Conservation (phyloP, 2,329 filamentous ascomycete species). For the Fusarium pseudocircinatum region DNA sequence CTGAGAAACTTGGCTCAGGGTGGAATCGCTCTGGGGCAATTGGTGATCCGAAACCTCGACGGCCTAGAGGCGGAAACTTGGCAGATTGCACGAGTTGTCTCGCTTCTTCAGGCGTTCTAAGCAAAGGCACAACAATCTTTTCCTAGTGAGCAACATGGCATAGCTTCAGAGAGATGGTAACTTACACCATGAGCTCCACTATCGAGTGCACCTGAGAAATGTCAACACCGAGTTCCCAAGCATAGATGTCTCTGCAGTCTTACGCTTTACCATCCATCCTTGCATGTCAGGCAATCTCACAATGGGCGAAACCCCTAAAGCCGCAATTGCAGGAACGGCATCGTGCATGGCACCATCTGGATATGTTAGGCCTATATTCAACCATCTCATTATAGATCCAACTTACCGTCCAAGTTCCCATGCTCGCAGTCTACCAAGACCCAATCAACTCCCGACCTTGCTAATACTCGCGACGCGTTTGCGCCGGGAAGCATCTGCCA, state of each 20-base stretch:
- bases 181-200: conserved; percentile 60
- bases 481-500: conserved; percentile 72
- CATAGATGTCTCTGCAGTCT: neutral
- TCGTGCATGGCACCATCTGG: conserved; percentile 62
- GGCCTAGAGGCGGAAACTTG: conserved; percentile 61
- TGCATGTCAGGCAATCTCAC: conserved; percentile 64
- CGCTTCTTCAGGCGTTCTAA: conserved; percentile 57
- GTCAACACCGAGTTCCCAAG: neutral
- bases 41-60: conserved; percentile 61
- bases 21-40: conserved; percentile 56
- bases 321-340: conserved; percentile 61
- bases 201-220: conserved; percentile 55
- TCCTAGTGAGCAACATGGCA: conserved; percentile 16
- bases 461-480: conserved; percentile 68
- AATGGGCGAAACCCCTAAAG: conserved; percentile 54
- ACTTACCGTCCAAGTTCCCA: conserved; percentile 59
- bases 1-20: conserved; percentile 55
- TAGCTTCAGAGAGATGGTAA: conserved; percentile 25
- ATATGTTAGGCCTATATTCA: neutral
- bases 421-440: conserved; percentile 69
- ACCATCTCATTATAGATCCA: neutral
- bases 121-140: conserved; percentile 58
- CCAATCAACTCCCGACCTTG: conserved; percentile 71
- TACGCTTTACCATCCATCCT: conserved; percentile 58
- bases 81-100: conserved; percentile 56